Evolutionary conservation across 306 rosid species (phyloP).

Genomic region (Crataegus laevigata): DNA sequence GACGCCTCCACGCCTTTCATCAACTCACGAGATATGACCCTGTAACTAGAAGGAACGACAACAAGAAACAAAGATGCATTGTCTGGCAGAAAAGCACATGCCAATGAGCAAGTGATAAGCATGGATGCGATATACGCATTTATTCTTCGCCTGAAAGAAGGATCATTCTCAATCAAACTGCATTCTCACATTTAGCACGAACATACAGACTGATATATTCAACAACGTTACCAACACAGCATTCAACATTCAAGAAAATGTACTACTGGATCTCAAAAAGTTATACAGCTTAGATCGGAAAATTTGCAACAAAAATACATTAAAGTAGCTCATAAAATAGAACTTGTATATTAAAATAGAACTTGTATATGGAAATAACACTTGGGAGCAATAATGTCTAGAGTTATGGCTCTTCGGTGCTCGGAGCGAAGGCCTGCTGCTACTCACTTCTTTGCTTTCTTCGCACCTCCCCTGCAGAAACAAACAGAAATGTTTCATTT

Average conservation of each 20-base stretch:
- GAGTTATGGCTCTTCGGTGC: conserved; percentile 1
- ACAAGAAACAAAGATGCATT: too few species aligned
- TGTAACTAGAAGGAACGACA: not conserved
- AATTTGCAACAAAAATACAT: not conserved
- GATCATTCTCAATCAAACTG: not conserved
- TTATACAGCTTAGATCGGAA: conserved; percentile 12
- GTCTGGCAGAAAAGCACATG: too few species aligned
- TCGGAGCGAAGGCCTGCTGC: not conserved
- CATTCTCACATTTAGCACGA: not conserved
- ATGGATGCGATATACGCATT: too few species aligned
- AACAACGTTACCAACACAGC: conserved; percentile 7
- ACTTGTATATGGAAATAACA: not conserved
- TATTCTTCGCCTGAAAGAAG: too few species aligned
- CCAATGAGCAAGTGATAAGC: too few species aligned
- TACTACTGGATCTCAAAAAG: conserved; percentile 2
- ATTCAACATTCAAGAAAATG: conserved; percentile 1
- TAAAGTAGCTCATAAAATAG: conserved; percentile 1
- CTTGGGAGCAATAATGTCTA: not conserved
- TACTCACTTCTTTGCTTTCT: conserved; percentile 40
- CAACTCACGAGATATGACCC: too few species aligned
- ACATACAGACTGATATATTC: not conserved
- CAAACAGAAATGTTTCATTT: not conserved
- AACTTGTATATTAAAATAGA: conserved; percentile 2
- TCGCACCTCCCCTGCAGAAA: conserved; percentile 21
- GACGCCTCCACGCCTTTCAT: too few species aligned